phyloP scores from a whole-genome alignment of 345 rosid genomes.

The Eutrema japonicum region DNA sequence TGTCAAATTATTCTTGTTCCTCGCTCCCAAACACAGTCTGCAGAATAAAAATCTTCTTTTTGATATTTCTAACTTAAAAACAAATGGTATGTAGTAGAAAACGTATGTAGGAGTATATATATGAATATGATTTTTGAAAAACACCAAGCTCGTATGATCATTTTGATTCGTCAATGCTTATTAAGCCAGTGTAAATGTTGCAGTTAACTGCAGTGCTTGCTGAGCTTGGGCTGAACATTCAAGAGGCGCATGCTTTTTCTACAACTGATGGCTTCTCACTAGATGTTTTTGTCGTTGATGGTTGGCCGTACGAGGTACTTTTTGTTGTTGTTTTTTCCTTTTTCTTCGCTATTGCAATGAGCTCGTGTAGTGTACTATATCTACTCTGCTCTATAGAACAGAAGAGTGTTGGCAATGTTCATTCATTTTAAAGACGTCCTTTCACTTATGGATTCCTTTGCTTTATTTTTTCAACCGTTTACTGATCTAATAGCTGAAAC shows the following conservation, averaged over 20 bases:
- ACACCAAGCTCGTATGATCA: conserved; percentile 8
- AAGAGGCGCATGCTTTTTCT: conserved; percentile 98
- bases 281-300: conserved; percentile 98
- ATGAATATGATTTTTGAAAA: neutral
- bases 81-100: neutral
- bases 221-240: conserved; percentile 93
- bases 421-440: conserved; percentile 10
- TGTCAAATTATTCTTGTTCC: neutral
- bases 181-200: conserved; percentile 41
- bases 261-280: conserved; percentile 91
- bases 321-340: conserved; percentile 10
- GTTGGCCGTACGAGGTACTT: conserved; percentile 97
- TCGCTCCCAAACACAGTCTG: conserved; percentile 6
- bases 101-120: neutral
- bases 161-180: conserved; percentile 19
- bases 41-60: neutral
- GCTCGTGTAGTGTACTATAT: neutral
- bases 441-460: neutral
- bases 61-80: neutral
- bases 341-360: neutral
- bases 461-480: conserved; percentile 19
- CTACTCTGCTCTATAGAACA: conserved; percentile 1
- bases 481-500: conserved; percentile 8
- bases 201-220: conserved; percentile 91
- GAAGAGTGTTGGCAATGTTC: conserved; percentile 12